Percentiles rank a stretch among this genome's conserved stretches.
These are phyloP conservation scores for Byssothecium circinans DNA, from an alignment of 2,329 filamentous ascomycete genomes.

Conservation along the genomic window DNA sequence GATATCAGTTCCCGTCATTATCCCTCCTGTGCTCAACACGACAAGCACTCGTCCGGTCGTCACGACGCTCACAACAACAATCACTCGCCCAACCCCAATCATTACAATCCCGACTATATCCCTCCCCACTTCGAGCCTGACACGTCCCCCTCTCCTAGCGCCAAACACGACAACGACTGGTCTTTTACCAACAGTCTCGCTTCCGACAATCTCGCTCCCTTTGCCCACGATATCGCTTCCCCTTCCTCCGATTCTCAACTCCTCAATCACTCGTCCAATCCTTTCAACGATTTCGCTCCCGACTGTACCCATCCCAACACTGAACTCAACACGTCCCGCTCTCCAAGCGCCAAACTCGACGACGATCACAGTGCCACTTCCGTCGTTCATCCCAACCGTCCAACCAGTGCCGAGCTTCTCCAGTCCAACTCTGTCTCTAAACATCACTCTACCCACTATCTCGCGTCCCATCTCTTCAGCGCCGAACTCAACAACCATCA, in stretches of 20 bases:
- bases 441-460: no score
- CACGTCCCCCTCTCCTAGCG: not conserved
- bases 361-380: not conserved
- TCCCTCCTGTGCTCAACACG: not conserved
- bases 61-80: no score
- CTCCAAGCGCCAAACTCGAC: not conserved
- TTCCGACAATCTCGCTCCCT: no score
- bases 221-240: no score
- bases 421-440: not conserved
- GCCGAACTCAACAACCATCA: not conserved
- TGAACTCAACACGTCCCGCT: not conserved
- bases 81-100: not conserved
- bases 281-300: not conserved
- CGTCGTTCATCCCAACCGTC: not conserved
- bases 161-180: not conserved
- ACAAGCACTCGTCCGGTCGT: no score
- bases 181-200: not conserved
- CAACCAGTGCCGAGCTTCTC: not conserved
- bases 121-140: not conserved
- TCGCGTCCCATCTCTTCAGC: not conserved
- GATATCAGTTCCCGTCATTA: not conserved
- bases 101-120: not conserved
- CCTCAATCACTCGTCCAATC: not conserved
- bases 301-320: not conserved
- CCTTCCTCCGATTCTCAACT: no score